Evolutionary conservation across 2,329 filamentous ascomycete genomes (phyloP).

Genomic region (Arthroderma sp.): DNA sequence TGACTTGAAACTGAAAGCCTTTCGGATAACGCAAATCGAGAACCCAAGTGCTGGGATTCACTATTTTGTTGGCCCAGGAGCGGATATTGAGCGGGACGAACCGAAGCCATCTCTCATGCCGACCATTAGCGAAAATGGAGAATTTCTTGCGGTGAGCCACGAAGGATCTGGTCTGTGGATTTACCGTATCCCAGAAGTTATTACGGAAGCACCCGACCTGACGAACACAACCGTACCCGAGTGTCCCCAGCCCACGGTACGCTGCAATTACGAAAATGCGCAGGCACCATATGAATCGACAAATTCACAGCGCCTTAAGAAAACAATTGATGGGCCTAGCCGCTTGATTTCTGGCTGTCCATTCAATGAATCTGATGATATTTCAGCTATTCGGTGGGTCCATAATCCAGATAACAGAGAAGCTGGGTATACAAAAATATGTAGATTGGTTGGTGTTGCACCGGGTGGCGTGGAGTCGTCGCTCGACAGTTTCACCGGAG

Average conservation of each 20-base stretch:
- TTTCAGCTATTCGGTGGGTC: slow-evolving; percentile 59
- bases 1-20: slow-evolving; percentile 62
- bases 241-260: slow-evolving; percentile 5
- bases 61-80: slow-evolving; percentile 59
- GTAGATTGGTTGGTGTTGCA: slow-evolving; percentile 54
- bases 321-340: slow-evolving; percentile 40
- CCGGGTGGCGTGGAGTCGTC: slow-evolving; percentile 52
- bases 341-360: slow-evolving; percentile 56
- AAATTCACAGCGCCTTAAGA: slow-evolving; percentile 20
- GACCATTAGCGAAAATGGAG: slow-evolving; percentile 53
- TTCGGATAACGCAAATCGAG: slow-evolving; percentile 62
- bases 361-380: slow-evolving; percentile 51
- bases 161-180: slow-evolving; percentile 61
- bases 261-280: slow-evolving; percentile 8
- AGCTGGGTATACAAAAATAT: slow-evolving; percentile 11
- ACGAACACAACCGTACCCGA: not conserved
- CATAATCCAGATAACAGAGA: slow-evolving; percentile 33
- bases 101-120: slow-evolving; percentile 57
- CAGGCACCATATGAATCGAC: slow-evolving; percentile 14
- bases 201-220: not conserved
- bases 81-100: slow-evolving; percentile 37
- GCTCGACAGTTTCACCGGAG: slow-evolving; percentile 48
- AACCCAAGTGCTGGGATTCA: slow-evolving; percentile 63
- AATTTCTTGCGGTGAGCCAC: slow-evolving; percentile 62
- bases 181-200: slow-evolving; percentile 61